Evolutionary conservation across 1,139 yeast species (phyloP).

Genomic region (Debaryomycetaceae sp.): DNA sequence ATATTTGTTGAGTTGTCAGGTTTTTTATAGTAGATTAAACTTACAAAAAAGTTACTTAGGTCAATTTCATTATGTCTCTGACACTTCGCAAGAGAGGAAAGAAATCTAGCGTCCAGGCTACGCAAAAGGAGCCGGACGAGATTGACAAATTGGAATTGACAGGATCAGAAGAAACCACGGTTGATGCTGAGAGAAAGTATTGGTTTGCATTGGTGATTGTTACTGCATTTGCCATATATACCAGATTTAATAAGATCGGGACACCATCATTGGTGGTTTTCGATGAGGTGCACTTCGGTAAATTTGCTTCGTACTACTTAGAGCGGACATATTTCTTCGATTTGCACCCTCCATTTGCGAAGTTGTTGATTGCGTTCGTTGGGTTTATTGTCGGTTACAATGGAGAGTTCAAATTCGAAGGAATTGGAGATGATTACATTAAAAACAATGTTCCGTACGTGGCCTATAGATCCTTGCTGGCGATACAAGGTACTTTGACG

Average conservation of each 20-base stretch:
- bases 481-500: slow-evolving; percentile 76
- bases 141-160: slow-evolving; percentile 1
- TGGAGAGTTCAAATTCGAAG: slow-evolving; percentile 87
- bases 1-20: background rate
- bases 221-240: slow-evolving; percentile 62
- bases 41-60: background rate
- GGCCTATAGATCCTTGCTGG: slow-evolving; percentile 80
- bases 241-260: slow-evolving; percentile 70
- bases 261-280: slow-evolving; percentile 88
- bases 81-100: slow-evolving; percentile 4
- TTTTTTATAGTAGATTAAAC: no score
- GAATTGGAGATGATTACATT: slow-evolving; percentile 81
- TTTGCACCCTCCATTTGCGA: slow-evolving; percentile 97
- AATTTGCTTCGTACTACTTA: slow-evolving; percentile 85
- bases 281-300: slow-evolving; percentile 98
- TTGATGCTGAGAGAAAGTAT: slow-evolving; percentile 35
- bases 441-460: slow-evolving; percentile 81
- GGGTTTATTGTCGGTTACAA: slow-evolving; percentile 89
- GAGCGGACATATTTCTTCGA: slow-evolving; percentile 89
- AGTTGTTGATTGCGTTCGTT: slow-evolving; percentile 82
- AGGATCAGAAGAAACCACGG: slow-evolving; percentile 4
- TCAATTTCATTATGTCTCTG: slow-evolving; percentile 7
- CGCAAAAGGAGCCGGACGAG: slow-evolving; percentile 3
- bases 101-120: background rate
- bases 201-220: slow-evolving; percentile 44